A percentile compares a stretch with the other conserved stretches of the same genome.
Conservation (phyloP, 257 asterid species). For the Hygrophila difformis region DNA sequence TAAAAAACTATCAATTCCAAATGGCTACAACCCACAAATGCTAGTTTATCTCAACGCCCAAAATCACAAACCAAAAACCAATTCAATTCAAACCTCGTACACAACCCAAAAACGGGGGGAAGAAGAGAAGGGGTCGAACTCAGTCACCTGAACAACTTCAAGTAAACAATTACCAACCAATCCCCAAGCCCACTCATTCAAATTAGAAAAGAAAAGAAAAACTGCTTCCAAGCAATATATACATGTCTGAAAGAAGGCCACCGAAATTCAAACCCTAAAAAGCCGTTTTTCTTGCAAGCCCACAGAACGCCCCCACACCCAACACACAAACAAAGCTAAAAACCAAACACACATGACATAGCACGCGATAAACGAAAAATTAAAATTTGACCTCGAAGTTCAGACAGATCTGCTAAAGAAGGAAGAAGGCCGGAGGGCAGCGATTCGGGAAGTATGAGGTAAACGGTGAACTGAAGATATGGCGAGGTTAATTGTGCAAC, state of each 20-base stretch:
- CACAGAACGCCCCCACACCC: conserved; percentile 5
- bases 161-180: conserved; percentile 4
- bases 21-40: too few relatives aligned
- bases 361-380: not conserved
- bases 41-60: too few relatives aligned
- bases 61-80: too few relatives aligned
- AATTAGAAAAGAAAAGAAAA: not conserved
- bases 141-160: not conserved
- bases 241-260: not conserved
- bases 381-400: conserved; percentile 19
- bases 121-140: not conserved
- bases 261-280: conserved; percentile 20
- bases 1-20: too few relatives aligned
- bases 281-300: conserved; percentile 1
- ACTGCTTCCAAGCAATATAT: not conserved
- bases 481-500: conserved; percentile 5
- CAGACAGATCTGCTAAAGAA: conserved; percentile 19
- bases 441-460: conserved; percentile 10
- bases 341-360: not conserved
- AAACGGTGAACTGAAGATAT: not conserved
- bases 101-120: not conserved
- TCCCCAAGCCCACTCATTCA: conserved; percentile 4
- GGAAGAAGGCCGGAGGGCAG: conserved; percentile 9
- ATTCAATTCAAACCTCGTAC: conserved; percentile 1
- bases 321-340: conserved; percentile 2